Base-by-base conservation (phyloP, 2,329 filamentous ascomycete species). In the Leptographium procerum region DNA sequence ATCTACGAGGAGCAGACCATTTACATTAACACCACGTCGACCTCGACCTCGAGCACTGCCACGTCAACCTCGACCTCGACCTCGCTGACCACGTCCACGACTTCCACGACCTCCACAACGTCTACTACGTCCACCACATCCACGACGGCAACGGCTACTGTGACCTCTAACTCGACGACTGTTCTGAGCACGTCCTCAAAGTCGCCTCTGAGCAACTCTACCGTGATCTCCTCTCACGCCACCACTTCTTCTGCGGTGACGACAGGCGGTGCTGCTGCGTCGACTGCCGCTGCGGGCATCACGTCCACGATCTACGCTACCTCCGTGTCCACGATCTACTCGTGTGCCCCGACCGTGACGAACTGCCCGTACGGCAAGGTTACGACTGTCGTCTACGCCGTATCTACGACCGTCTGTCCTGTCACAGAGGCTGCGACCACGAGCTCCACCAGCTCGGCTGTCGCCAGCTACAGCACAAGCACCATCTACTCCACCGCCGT, bases 361-460 rank as follows among this genome's bases (percentile, higher is more conserved):
- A 56, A 65, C 57, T 69, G 67, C 63, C 67, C 67, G 6, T 61
- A 56, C 50, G 61, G 62, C 48, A 50, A 61, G 48, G 64, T 66
- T 19, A 66, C 66, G 22, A 64, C 64, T 22, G 61, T 67, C 63
- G 64, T 67, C 45, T 62, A 69, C 50, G 63, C 68, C 45, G 57
- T 59, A 22, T 16, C 16, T 7, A 31, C 55, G 16, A 50, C 54
- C 7, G 66, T 75, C 59, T 75, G 73, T 69, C 73, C 74, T 14
- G 69, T 75, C 26, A 64, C 64, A 13, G 24, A 6, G 31, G 59
- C 2, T 7, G 40, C 10, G 3, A 50, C 47, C 9, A 28, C 22
- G 6, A 16, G 13, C 2, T 43, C 45, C 10, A 48, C 22, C 45
- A 48, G 43, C n/a, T 22, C 43, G 22, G 43, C 10, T 8, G 45